Conservation (phyloP, 257 asterid species). For the Solanum corneliomulleri region DNA sequence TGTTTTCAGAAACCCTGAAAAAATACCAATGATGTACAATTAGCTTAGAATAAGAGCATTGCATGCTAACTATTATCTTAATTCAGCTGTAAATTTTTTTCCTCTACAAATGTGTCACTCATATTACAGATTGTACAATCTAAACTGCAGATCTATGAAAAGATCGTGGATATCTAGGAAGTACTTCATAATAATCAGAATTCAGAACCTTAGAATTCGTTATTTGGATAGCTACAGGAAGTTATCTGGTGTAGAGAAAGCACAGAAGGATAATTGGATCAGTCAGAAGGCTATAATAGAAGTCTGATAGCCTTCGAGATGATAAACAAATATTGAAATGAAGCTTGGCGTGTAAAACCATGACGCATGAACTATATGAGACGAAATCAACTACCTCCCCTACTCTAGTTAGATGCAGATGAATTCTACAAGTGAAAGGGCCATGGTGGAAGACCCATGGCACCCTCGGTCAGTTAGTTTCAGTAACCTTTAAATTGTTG, state of each 20-base stretch:
- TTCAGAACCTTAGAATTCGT: neutral
- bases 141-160: neutral
- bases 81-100: neutral
- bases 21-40: neutral
- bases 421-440: neutral
- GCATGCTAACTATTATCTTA: neutral
- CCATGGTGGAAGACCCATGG: neutral
- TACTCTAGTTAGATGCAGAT: neutral
- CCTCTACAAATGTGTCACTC: neutral
- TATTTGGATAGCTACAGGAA: neutral
- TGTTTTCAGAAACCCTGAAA: slow-evolving; percentile 79
- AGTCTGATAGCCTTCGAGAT: neutral
- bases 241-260: neutral
- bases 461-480: neutral
- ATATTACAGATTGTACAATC: neutral
- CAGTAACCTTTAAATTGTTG: neutral
- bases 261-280: neutral
- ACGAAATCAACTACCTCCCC: neutral
- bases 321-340: neutral
- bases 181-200: neutral
- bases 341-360: neutral
- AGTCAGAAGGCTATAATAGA: neutral
- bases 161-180: neutral
- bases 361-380: neutral
- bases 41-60: neutral